Conservation (phyloP, 2,329 filamentous ascomycete species). For the Stemphylium lycopersici region DNA sequence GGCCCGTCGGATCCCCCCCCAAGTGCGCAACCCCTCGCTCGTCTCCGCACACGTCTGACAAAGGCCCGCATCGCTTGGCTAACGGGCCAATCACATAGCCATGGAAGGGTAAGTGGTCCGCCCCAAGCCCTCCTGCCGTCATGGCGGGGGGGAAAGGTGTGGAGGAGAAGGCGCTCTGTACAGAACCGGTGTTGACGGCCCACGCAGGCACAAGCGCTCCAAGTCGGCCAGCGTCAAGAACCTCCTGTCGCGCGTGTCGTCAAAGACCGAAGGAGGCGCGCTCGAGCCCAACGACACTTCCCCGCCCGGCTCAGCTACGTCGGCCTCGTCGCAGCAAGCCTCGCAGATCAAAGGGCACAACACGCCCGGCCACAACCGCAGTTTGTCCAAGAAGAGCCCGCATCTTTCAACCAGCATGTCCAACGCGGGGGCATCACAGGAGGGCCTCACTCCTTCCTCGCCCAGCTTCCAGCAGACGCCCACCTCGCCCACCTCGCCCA, state of each 20-base stretch:
- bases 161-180: neutral
- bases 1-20: no score
- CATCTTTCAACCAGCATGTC: slow-evolving; percentile 42
- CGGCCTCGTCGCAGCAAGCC: slow-evolving; percentile 34
- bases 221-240: slow-evolving; percentile 48
- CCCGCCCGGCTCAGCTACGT: slow-evolving; percentile 26
- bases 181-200: slow-evolving; percentile 6
- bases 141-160: slow-evolving; percentile 12
- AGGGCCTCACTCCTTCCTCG: slow-evolving; percentile 27
- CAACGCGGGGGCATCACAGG: slow-evolving; percentile 18
- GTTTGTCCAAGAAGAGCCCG: slow-evolving; percentile 35
- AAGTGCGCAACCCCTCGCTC: neutral
- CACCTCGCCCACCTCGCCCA: slow-evolving; percentile 37
- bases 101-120: slow-evolving; percentile 44
- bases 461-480: slow-evolving; percentile 27
- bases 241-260: slow-evolving; percentile 45
- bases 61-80: slow-evolving; percentile 7
- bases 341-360: slow-evolving; percentile 7
- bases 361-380: slow-evolving; percentile 30
- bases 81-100: slow-evolving; percentile 23
- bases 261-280: slow-evolving; percentile 37
- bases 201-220: slow-evolving; percentile 51
- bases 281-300: slow-evolving; percentile 21
- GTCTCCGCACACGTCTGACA: neutral
- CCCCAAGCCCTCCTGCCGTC: slow-evolving; percentile 17